phyloP scores from a whole-genome alignment of 768 basidiomycete genomes.

The Porpolomopsis calyptriformis region DNA sequence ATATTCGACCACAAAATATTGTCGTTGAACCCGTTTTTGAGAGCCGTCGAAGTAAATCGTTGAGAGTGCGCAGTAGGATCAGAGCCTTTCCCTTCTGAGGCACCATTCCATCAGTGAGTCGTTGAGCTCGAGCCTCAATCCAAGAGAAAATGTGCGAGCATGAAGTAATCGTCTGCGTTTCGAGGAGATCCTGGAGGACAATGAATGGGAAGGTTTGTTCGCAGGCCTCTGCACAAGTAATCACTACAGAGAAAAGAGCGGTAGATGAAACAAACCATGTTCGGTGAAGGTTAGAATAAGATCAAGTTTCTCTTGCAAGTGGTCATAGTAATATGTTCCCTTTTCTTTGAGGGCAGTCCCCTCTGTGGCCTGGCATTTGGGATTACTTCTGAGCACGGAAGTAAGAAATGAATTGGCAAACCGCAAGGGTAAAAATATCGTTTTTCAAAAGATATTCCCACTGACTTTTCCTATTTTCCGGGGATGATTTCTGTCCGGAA shows the following conservation, averaged over 20 bases:
- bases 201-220: constrained; percentile 64
- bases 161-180: constrained; percentile 74
- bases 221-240: constrained; percentile 52
- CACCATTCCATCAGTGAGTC: constrained; percentile 68
- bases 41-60: constrained; percentile 76
- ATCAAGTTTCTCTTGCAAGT: constrained; percentile 55
- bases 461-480: constrained; percentile 55
- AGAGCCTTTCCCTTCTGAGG: constrained; percentile 86
- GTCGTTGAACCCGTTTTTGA: constrained; percentile 82
- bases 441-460: constrained; percentile 69
- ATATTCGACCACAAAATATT: constrained; percentile 80
- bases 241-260: neutral
- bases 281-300: constrained; percentile 69
- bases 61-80: constrained; percentile 71
- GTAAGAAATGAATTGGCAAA: constrained; percentile 28
- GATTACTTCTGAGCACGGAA: neutral
- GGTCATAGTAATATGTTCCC: constrained; percentile 47
- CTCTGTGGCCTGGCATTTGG: constrained; percentile 46
- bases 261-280: constrained; percentile 35
- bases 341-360: constrained; percentile 49
- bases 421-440: constrained; percentile 64
- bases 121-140: constrained; percentile 63
- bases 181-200: constrained; percentile 71
- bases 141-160: constrained; percentile 84
- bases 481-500: constrained; percentile 30